Evolutionary conservation across 2,329 filamentous ascomycete species (phyloP).

Genomic region (Epichloe hybrida): DNA sequence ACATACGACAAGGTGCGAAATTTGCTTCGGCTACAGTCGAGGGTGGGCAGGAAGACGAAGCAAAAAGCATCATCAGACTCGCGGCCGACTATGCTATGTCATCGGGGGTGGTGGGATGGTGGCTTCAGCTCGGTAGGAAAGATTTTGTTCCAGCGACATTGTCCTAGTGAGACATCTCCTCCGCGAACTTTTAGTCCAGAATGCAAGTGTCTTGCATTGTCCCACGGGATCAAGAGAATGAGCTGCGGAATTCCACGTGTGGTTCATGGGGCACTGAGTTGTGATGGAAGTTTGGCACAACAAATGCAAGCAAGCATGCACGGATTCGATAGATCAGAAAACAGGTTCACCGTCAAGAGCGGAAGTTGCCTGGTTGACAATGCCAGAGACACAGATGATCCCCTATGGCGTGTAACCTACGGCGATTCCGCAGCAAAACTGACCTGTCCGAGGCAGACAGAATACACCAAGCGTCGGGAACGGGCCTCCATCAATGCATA

Average conservation of each 20-base stretch:
- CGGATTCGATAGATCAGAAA: too few species aligned
- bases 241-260: too few species aligned
- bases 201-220: conserved; percentile 19
- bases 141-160: conserved; percentile 26
- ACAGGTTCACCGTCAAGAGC: conserved; percentile 6
- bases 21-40: conserved; percentile 19
- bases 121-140: conserved; percentile 27
- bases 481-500: conserved; percentile 25
- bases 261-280: too few species aligned
- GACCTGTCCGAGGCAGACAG: conserved; percentile 30
- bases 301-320: too few species aligned
- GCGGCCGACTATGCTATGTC: conserved; percentile 25
- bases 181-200: conserved; percentile 36
- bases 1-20: conserved; percentile 19
- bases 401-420: conserved; percentile 39
- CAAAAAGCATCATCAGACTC: conserved; percentile 7
- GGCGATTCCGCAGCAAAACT: conserved; percentile 31
- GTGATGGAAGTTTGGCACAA: too few species aligned
- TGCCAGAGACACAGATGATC: conserved; percentile 17
- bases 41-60: conserved; percentile 10
- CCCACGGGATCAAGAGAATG: too few species aligned
- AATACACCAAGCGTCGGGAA: conserved; percentile 5
- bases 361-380: conserved; percentile 39
- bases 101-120: conserved; percentile 36
- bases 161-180: conserved; percentile 33